phyloP scores from a whole-genome alignment of 1,284 basidiomycete genomes.

The Paramarasmius palmivorus region DNA sequence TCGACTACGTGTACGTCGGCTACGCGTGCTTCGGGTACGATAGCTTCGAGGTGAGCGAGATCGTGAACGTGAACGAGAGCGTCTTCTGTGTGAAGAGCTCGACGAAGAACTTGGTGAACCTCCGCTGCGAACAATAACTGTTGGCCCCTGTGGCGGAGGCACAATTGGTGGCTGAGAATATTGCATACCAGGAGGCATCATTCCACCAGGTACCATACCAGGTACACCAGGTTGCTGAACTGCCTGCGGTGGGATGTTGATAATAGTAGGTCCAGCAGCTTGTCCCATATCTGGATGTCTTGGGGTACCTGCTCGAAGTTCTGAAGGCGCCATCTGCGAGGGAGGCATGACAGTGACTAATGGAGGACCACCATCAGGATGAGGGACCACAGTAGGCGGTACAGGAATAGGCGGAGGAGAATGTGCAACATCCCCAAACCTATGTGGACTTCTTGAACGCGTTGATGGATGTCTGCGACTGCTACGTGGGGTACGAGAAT shows the following conservation, averaged over 20 bases:
- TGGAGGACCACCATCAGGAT: neutral
- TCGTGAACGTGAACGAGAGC: slow-evolving; percentile 11
- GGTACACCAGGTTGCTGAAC: slow-evolving; percentile 3
- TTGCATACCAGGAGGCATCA: slow-evolving; percentile 4
- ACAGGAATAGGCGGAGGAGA: neutral
- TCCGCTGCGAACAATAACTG: neutral
- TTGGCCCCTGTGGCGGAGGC: too few species aligned
- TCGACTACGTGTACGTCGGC: too few species aligned
- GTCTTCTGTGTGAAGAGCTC: neutral
- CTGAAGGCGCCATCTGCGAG: slow-evolving; percentile 1
- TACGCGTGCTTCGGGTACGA: too few species aligned
- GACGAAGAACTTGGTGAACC: neutral
- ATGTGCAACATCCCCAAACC: neutral
- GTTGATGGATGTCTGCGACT: too few species aligned
- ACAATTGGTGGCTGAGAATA: neutral
- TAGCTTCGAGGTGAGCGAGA: too few species aligned
- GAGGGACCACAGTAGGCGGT: neutral
- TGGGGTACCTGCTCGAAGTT: slow-evolving; percentile 8
- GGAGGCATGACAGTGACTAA: slow-evolving; percentile 6
- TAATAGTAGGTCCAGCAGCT: slow-evolving; percentile 14
- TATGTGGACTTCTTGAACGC: neutral
- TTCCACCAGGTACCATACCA: slow-evolving; percentile 7
- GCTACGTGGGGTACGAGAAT: too few species aligned
- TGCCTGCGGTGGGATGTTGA: slow-evolving; percentile 12
- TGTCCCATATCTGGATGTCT: slow-evolving; percentile 8